Evolutionary conservation across 306 rosid genomes (phyloP), one percentile per base, ranked within the genome.

Genomic region (Vigna hirtella): DNA sequence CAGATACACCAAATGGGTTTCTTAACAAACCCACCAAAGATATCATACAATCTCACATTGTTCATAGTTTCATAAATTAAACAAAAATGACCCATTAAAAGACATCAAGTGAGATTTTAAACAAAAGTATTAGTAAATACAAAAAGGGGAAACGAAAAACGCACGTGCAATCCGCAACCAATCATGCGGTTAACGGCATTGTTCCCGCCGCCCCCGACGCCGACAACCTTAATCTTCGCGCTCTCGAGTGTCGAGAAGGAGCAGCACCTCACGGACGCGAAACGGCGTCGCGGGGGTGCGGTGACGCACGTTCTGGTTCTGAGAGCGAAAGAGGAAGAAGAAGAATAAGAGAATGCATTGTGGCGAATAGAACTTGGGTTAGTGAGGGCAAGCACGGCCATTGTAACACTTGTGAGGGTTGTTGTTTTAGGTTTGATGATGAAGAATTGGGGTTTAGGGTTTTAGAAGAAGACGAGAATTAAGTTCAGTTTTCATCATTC

Each of bases 151-250:
- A 12, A 42, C 38, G 11, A 34, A 24, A 79, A 79, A 79, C 92
- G 69, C 74, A 92, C 98, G 64, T 89, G 89, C 69, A 92, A 87
- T 66, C 96, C 97, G 75, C 94, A 90, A 72, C 93, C 94, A 84
- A 94, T 92, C 98, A 94, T 94, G 84, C 98, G 97, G 79, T 94
- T 94, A 42, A 94, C 93, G 24, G 97, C 97, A 86, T 94, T 91
- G 89, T 90, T 94, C 30, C 98, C 98, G 26, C 98, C 98, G 0
- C 98, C 97, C 24, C 98, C 98, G 52, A 94, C 91, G 3, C 98
- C 98, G 8, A 94, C 89, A 18, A 94, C 98, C 89, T 94, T 94
- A 81, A 94, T 94, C 88, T 78, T 94, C 69, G 98, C 98, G 14
- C 88, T 82, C 55, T 94, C 97, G 42, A 83, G 55, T 14, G 90